phyloP scores from a whole-genome alignment of 441 rosid species.

The Mallotus japonicus region DNA sequence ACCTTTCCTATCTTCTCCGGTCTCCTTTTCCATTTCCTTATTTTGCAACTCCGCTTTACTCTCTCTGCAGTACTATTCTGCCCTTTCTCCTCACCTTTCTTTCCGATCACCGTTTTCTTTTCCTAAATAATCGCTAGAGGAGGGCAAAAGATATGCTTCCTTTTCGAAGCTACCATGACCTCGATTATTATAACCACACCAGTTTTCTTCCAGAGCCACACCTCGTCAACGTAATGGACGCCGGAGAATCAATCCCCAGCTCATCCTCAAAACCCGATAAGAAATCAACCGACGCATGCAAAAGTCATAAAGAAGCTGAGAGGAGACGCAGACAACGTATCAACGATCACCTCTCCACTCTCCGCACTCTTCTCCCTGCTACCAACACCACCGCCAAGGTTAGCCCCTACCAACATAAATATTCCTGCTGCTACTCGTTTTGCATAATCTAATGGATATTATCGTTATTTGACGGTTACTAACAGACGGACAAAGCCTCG shows the following conservation, averaged over 20 bases:
- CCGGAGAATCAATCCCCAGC: constrained; percentile 23
- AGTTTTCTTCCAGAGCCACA: constrained; percentile 17
- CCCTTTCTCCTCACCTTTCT: not conserved
- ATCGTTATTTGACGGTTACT: not conserved
- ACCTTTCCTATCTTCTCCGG: not conserved
- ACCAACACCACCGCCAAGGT: constrained; percentile 43
- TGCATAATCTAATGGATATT: not conserved
- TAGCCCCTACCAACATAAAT: too few relatives aligned
- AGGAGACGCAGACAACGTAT: constrained; percentile 61
- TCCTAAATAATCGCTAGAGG: too few relatives aligned
- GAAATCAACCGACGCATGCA: constrained; percentile 36
- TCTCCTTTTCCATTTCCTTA: not conserved
- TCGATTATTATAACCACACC: not conserved
- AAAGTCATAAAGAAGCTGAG: constrained; percentile 61
- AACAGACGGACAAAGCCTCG: constrained; percentile 83
- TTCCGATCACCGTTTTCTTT: too few relatives aligned
- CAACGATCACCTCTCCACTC: constrained; percentile 58
- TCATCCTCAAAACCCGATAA: constrained; percentile 25
- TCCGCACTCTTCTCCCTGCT: constrained; percentile 53
- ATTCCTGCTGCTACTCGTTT: too few relatives aligned
- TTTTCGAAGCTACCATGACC: constrained; percentile 7
- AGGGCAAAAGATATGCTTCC: constrained; percentile 28
- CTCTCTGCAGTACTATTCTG: too few relatives aligned
- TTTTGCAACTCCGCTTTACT: not conserved
- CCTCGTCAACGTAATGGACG: constrained; percentile 25